A percentile compares a stretch with the other conserved stretches of the same genome.
Evolutionary conservation across 805 yeast species (phyloP).

Genomic region (Torulaspora franciscae): DNA sequence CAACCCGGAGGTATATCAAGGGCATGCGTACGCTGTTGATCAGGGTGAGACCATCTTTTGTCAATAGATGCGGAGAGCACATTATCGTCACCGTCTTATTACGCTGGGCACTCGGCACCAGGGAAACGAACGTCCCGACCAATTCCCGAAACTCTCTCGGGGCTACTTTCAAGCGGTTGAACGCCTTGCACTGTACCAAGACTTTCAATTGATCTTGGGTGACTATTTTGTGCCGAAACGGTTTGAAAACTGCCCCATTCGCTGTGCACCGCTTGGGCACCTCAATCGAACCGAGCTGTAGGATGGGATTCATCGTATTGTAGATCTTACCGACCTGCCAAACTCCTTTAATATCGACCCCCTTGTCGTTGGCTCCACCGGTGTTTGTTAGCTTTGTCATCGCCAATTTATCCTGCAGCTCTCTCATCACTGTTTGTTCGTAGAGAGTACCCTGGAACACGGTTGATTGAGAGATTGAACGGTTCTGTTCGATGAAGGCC

Average conservation of each 20-base stretch:
- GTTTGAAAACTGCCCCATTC: conserved; percentile 20
- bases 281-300: conserved; percentile 6
- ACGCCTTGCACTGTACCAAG: conserved; percentile 35
- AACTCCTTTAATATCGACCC: conserved; percentile 32
- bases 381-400: conserved; percentile 23
- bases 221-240: conserved; percentile 17
- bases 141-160: conserved; percentile 34
- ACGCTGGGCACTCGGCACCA: conserved; percentile 16
- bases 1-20: conserved; percentile 29
- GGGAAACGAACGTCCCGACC: conserved; percentile 30
- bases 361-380: conserved; percentile 36
- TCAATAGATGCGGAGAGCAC: conserved; percentile 33
- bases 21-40: conserved; percentile 31
- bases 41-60: conserved; percentile 29
- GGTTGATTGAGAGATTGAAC: conserved; percentile 23
- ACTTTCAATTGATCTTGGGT: conserved; percentile 16
- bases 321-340: conserved; percentile 25
- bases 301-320: conserved; percentile 7
- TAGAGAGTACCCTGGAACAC: conserved; percentile 35
- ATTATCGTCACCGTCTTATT: conserved; percentile 27
- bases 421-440: conserved; percentile 33
- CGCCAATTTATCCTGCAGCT: conserved; percentile 26
- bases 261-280: conserved; percentile 19
- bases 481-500: conserved; percentile 21
- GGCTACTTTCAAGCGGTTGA: conserved; percentile 26